Conservation (phyloP, 129 eudicot genomes). For the Glebionis coronaria region DNA sequence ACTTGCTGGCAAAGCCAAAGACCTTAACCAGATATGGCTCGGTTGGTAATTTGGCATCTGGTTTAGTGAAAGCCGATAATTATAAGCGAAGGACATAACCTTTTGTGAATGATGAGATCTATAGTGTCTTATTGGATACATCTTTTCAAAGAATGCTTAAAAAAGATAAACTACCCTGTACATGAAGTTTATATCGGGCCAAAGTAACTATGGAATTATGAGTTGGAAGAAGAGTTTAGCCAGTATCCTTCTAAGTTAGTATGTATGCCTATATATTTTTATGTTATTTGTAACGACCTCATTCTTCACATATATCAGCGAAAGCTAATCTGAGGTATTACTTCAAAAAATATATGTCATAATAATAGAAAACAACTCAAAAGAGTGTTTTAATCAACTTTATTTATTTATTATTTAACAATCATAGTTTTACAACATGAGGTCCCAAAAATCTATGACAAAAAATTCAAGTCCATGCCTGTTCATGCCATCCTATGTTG, state of each 20-base stretch:
- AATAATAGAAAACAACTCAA: too few species aligned
- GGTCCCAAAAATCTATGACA: too few species aligned
- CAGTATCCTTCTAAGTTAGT: constrained; percentile 89
- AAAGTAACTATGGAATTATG: constrained; percentile 90
- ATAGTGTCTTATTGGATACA: constrained; percentile 57
- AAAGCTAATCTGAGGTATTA: too few species aligned
- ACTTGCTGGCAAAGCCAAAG: constrained; percentile 68
- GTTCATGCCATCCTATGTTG: too few species aligned
- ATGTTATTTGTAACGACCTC: too few species aligned
- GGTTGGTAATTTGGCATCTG: constrained; percentile 37
- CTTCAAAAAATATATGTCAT: too few species aligned
- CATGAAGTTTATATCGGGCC: constrained; percentile 42
- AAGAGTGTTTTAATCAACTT: too few species aligned
- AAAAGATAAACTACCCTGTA: constrained; percentile 75
- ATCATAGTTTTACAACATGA: too few species aligned
- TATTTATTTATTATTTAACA: too few species aligned
- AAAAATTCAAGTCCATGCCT: too few species aligned
- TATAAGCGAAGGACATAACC: constrained; percentile 55
- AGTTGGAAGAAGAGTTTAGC: constrained; percentile 80
- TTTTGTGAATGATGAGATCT: constrained; percentile 69
- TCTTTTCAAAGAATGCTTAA: constrained; percentile 77
- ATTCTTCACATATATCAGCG: too few species aligned
- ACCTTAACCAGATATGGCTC: constrained; percentile 43
- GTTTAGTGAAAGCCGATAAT: constrained; percentile 55
- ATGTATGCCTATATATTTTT: constrained; percentile 20